phyloP scores from a whole-genome alignment of 768 basidiomycete species.

The Boletus vinaceobasis region DNA sequence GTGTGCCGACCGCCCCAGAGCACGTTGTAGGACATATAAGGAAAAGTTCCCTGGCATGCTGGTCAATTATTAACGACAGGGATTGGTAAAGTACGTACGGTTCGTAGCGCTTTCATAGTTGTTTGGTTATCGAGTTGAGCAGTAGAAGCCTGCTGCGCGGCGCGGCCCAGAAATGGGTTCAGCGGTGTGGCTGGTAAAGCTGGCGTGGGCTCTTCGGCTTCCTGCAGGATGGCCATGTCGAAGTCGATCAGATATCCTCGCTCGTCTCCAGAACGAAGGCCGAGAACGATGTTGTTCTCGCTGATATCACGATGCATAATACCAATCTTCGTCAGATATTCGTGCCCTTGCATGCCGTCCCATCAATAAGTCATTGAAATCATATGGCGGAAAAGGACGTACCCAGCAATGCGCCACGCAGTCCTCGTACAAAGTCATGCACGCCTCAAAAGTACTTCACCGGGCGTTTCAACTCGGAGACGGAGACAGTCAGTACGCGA shows the following conservation, averaged over 20 bases:
- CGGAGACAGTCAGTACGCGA: not conserved
- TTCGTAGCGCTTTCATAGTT: not conserved
- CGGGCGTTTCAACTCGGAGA: constrained; percentile 5
- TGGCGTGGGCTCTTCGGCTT: not conserved
- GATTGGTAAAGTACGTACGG: not conserved
- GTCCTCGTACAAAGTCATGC: constrained; percentile 18
- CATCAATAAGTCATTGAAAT: not conserved
- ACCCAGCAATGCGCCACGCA: constrained; percentile 15
- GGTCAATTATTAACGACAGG: not conserved
- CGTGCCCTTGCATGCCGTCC: constrained; percentile 6
- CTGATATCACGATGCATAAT: constrained; percentile 25
- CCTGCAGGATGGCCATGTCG: constrained; percentile 15
- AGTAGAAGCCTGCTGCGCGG: not conserved
- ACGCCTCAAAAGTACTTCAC: constrained; percentile 16
- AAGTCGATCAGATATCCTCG: not conserved
- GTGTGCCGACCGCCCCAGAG: constrained; percentile 2
- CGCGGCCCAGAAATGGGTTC: not conserved
- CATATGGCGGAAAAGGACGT: not conserved
- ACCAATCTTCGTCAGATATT: constrained; percentile 12
- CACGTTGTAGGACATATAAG: not conserved
- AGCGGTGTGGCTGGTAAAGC: not conserved
- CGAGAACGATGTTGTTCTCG: constrained; percentile 34
- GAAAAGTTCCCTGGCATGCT: not conserved
- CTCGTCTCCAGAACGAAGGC: not conserved
- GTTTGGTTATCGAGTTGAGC: not conserved